phyloP scores from a whole-genome alignment of 2,329 filamentous ascomycete genomes.

The Aspergillus ibericus region DNA sequence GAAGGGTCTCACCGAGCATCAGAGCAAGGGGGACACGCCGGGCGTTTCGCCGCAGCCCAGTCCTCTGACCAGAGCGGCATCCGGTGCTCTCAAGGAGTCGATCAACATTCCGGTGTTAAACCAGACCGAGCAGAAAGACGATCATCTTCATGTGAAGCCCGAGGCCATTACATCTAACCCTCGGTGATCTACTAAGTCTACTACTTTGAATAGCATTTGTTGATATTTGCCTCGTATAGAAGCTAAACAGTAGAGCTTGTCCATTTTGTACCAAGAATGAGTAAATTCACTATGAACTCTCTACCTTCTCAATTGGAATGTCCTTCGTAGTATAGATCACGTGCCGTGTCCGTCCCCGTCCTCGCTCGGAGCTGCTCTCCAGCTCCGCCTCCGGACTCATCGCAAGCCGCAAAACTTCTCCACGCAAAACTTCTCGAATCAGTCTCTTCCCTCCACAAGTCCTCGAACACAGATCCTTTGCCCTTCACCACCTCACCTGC shows the following conservation, averaged over 20 bases:
- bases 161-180: constrained; percentile 11
- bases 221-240: neutral
- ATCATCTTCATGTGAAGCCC: constrained; percentile 21
- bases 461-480: neutral
- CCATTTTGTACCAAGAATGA: no score
- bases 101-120: constrained; percentile 29
- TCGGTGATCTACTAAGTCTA: neutral
- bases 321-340: neutral
- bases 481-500: neutral
- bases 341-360: neutral
- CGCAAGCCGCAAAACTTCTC: neutral
- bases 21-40: constrained; percentile 26
- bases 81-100: constrained; percentile 21
- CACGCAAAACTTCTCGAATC: neutral
- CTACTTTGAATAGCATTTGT: neutral
- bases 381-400: neutral
- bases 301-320: neutral
- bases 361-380: neutral
- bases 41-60: constrained; percentile 25
- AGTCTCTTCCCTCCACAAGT: neutral
- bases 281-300: neutral
- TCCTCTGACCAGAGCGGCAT: constrained; percentile 23
- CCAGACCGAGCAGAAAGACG: constrained; percentile 22
- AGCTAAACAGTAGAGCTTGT: neutral
- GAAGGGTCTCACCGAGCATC: constrained; percentile 70